phyloP scores from a whole-genome alignment of 75 land plant species.

The Sequoiadendron giganteum region DNA sequence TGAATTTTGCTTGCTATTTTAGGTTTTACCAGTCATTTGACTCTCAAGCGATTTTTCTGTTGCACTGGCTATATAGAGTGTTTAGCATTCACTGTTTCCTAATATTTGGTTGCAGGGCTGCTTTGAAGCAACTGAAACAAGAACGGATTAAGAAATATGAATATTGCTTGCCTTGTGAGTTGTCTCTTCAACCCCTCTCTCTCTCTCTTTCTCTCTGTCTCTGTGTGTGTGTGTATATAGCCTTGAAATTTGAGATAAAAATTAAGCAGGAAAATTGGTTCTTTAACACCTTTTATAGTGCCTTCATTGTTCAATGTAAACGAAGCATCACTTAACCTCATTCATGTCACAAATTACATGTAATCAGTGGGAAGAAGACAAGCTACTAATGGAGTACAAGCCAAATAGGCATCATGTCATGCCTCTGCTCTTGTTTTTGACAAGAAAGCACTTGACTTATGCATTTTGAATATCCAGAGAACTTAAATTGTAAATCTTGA shows the following conservation, averaged over 20 bases:
- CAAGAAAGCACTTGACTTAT: neutral
- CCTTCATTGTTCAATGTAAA: neutral
- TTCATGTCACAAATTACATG: neutral
- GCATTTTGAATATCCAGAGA: neutral
- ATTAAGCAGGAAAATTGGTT: neutral
- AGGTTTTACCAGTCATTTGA: neutral
- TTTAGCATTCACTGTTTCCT: neutral
- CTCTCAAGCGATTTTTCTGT: neutral
- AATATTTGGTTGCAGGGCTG: constrained; percentile 57
- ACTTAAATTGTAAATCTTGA: neutral
- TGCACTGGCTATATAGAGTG: neutral
- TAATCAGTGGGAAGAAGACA: neutral
- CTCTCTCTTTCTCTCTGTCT: neutral
- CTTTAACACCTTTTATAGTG: neutral
- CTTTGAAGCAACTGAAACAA: constrained; percentile 76
- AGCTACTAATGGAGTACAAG: no score
- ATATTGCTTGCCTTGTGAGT: constrained; percentile 93
- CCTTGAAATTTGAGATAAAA: neutral
- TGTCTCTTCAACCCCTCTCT: neutral
- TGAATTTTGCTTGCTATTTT: neutral
- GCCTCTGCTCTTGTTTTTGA: no score
- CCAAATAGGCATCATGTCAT: no score
- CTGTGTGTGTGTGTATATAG: neutral
- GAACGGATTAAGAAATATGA: constrained; percentile 93
- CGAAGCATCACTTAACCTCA: neutral